phyloP scores from a whole-genome alignment of 2,329 filamentous ascomycete genomes.

The Bipolaris victoriae region DNA sequence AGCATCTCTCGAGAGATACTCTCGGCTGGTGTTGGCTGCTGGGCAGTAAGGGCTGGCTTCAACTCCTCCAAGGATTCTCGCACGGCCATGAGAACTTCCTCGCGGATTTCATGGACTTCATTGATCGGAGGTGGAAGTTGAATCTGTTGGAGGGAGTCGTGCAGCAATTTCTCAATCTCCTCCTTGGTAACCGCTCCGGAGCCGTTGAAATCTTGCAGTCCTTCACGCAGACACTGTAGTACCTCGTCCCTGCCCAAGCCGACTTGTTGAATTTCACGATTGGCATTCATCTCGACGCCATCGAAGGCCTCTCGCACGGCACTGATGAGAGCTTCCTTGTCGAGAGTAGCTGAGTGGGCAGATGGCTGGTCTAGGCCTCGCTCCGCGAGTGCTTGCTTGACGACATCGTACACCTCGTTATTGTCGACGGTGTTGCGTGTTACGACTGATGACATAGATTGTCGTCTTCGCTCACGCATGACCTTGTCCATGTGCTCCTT shows the following conservation, averaged over 20 bases:
- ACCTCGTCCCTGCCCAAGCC: slow-evolving; percentile 91
- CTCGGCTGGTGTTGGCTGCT: slow-evolving; percentile 47
- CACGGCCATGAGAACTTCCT: slow-evolving; percentile 83
- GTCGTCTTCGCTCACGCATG: slow-evolving; percentile 74
- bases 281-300: slow-evolving; percentile 77
- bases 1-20: slow-evolving; percentile 61
- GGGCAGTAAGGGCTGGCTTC: slow-evolving; percentile 58
- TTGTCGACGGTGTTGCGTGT: slow-evolving; percentile 73
- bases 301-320: slow-evolving; percentile 93
- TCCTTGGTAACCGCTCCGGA: slow-evolving; percentile 71
- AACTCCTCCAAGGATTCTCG: slow-evolving; percentile 86
- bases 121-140: slow-evolving; percentile 74
- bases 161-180: slow-evolving; percentile 82
- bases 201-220: slow-evolving; percentile 75
- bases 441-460: slow-evolving; percentile 66
- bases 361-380: slow-evolving; percentile 57
- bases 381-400: slow-evolving; percentile 74
- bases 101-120: slow-evolving; percentile 72
- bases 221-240: slow-evolving; percentile 82
- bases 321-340: slow-evolving; percentile 81
- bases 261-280: slow-evolving; percentile 88
- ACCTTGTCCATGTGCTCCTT: slow-evolving; percentile 83
- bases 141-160: slow-evolving; percentile 85
- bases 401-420: slow-evolving; percentile 83
- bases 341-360: slow-evolving; percentile 45